Base-by-base conservation (phyloP, 1,284 basidiomycete genomes). In the Rhodotorula sp. region DNA sequence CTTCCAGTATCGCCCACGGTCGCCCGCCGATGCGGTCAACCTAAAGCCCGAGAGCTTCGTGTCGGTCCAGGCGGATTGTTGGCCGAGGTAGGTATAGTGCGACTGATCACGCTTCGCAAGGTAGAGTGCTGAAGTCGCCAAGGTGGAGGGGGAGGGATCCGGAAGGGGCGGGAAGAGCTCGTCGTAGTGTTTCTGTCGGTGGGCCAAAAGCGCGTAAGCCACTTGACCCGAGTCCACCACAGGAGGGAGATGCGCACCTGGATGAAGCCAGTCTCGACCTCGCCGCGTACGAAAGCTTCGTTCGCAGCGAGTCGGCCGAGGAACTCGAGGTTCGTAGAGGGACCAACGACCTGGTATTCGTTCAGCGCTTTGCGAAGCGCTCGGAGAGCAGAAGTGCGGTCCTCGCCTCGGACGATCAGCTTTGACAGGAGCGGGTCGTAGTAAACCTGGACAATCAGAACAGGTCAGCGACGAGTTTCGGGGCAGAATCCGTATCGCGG, bases 351-450 rank as follows among this genome's bases (percentile, higher is more conserved):
- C 78, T 90, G 87, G 80, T 95, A 97, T 78, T 94, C 88, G 66
- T 90, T 90, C 60, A 97, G 81, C 8, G 92, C 93, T 64, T 88
- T 87, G 15, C 90, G 83, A 69, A 97, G 84, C 77, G 92, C 84
- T 15, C 91, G 84, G 72, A 97, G 81, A 0, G 94, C 94, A 78
- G 94, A 91, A 3, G 87, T 87, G n/a, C 94, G 85, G 81, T 95
- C 91, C 50, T 87, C 83, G 18, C 91, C 94, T 77, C 93, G 91
- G 15, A 92, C 92, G 56, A 97, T 90, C n/a, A 97, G 87, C 77
- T 93, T 93, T 43, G 92, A 89, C 72, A 95, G 95, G 89, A 97
- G 91, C 0, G 94, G 93, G 78, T 97, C 94, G 80, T 97, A 97
- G 82, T 63, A 54, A 14, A 63, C 62, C 62, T 63, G 54, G n/a